Evolutionary conservation across 2,329 filamentous ascomycete genomes (phyloP).

Genomic region (Ophiocordyceps sinensis): DNA sequence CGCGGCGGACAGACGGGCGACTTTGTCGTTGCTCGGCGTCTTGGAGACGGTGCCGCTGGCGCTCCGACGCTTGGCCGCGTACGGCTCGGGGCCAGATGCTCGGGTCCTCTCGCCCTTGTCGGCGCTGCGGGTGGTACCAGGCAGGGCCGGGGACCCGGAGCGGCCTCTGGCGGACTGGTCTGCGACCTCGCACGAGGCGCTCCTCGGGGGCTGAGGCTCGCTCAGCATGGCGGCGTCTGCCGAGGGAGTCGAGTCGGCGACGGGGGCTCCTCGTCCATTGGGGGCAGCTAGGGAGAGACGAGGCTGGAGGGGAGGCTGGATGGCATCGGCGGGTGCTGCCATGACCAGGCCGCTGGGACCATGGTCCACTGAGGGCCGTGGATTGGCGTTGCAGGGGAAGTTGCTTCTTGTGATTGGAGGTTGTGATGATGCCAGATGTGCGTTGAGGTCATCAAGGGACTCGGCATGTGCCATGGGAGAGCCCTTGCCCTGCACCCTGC

Average conservation of each 20-base stretch:
- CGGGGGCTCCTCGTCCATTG: background rate
- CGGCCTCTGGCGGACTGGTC: background rate
- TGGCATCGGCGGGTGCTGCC: constrained; percentile 10
- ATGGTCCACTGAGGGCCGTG: background rate
- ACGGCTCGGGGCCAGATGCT: background rate
- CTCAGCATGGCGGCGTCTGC: constrained; percentile 1
- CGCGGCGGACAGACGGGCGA: constrained; percentile 40
- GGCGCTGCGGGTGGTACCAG: background rate
- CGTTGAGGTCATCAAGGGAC: background rate
- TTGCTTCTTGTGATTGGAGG: background rate
- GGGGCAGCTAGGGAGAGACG: constrained; percentile 5
- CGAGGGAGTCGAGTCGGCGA: background rate
- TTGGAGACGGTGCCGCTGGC: constrained; percentile 17
- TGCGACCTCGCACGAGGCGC: background rate
- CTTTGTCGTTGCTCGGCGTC: constrained; percentile 23
- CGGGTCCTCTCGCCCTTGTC: background rate
- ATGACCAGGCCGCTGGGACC: constrained; percentile 5
- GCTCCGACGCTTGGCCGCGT: constrained; percentile 8
- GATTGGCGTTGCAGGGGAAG: background rate
- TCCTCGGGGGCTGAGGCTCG: background rate
- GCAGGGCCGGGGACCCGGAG: background rate
- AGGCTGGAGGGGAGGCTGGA: constrained; percentile 2
- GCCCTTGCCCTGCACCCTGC: no score
- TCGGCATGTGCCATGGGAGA: no score
- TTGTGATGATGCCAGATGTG: background rate